A percentile compares a stretch with the other conserved stretches of the same genome.
Evolutionary conservation across 1,139 yeast species (phyloP).

Genomic region (Hemisphaericaspora subhashii): DNA sequence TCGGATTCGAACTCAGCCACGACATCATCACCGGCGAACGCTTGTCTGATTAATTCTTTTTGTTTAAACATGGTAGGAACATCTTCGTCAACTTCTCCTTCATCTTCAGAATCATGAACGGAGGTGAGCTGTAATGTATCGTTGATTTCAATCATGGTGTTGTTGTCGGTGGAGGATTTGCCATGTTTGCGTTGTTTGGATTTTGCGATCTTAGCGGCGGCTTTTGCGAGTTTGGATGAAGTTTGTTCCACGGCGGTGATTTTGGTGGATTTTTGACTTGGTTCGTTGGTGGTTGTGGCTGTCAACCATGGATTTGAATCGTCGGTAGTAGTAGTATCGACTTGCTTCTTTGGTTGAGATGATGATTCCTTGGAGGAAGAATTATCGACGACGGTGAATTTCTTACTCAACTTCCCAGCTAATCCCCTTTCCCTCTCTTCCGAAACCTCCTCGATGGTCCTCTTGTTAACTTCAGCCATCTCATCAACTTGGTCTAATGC

Average conservation of each 20-base stretch:
- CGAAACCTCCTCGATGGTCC: conserved; percentile 49
- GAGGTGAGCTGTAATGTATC: conserved; percentile 39
- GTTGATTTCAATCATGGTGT: conserved; percentile 48
- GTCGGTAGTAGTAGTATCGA: conserved; percentile 18
- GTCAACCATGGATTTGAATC: conserved; percentile 74
- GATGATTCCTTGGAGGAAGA: conserved; percentile 3
- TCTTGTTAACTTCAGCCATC: conserved; percentile 40
- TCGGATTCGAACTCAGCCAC: conserved; percentile 76
- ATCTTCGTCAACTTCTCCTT: conserved; percentile 37
- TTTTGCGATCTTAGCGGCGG: conserved; percentile 52
- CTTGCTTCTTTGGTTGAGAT: conserved; percentile 7
- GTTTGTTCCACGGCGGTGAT: conserved; percentile 56
- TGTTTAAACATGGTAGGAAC: conserved; percentile 63
- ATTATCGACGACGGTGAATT: conserved; percentile 18
- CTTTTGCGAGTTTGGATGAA: conserved; percentile 55
- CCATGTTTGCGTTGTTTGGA: conserved; percentile 45
- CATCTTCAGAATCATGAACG: conserved; percentile 26
- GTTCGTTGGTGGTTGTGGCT: conserved; percentile 26
- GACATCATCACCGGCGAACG: conserved; percentile 97
- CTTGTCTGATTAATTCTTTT: conserved; percentile 79
- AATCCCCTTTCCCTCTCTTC: conserved; percentile 56
- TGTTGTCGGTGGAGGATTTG: conserved; percentile 30
- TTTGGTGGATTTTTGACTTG: conserved; percentile 50
- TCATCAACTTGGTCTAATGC: conserved; percentile 48
- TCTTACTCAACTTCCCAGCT: conserved; percentile 36